Evolutionary conservation across 1,139 yeast genomes (phyloP).

Genomic region (Blastobotrys proliferans): DNA sequence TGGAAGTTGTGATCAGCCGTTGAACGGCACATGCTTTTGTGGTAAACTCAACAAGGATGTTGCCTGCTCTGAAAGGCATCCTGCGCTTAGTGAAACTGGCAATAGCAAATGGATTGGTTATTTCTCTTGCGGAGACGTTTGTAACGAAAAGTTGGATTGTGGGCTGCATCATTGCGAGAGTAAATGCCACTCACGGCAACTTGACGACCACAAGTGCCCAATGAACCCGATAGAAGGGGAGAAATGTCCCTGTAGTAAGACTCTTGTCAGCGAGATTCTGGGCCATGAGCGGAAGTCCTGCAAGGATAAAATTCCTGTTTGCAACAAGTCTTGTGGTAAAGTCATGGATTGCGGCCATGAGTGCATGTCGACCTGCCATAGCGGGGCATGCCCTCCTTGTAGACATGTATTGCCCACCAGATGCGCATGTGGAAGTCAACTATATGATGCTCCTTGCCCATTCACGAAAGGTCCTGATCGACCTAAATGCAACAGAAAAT

Average conservation of each 20-base stretch:
- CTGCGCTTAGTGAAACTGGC: conserved; percentile 22
- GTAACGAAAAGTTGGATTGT: conserved; percentile 59
- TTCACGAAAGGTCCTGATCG: conserved; percentile 46
- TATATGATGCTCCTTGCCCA: conserved; percentile 60
- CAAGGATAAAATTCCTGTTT: conserved; percentile 71
- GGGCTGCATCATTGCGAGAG: conserved; percentile 56
- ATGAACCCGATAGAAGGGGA: conserved; percentile 54
- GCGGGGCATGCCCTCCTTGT: conserved; percentile 72
- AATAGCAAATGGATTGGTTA: conserved; percentile 56
- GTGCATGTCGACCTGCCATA: conserved; percentile 70
- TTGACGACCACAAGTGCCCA: conserved; percentile 51
- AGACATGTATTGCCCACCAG: conserved; percentile 39
- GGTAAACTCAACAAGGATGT: conserved; percentile 41
- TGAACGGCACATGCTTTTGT: conserved; percentile 64
- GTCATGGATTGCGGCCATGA: conserved; percentile 63
- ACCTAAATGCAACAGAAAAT: conserved; percentile 70
- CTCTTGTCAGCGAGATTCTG: conserved; percentile 38
- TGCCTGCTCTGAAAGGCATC: conserved; percentile 25
- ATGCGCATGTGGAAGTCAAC: conserved; percentile 50
- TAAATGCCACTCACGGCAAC: conserved; percentile 55
- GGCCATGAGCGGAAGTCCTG: conserved; percentile 45
- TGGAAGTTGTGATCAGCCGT: conserved; percentile 56
- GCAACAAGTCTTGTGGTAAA: conserved; percentile 63
- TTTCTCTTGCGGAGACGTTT: conserved; percentile 51
- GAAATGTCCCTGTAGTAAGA: conserved; percentile 77